These are phyloP conservation scores for Olyra latifolia DNA, from an alignment of 176 grass and related monocot genomes.

Conservation along the genomic window DNA sequence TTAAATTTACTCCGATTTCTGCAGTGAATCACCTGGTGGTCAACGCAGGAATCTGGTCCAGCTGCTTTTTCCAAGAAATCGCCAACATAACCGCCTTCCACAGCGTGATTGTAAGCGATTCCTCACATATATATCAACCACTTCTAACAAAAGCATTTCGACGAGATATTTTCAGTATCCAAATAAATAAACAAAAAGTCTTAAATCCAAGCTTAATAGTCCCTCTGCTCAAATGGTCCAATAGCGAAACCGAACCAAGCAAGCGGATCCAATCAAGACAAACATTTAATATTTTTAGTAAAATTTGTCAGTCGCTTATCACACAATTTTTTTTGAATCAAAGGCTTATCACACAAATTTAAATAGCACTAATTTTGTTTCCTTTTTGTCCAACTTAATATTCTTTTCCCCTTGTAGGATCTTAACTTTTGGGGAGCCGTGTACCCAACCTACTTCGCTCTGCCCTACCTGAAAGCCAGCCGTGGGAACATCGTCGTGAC, in stretches of 20 bases:
- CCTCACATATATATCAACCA: background rate
- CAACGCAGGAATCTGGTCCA: slow-evolving; percentile 83
- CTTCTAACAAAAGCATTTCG: background rate
- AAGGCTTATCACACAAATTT: no score
- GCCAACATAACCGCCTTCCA: slow-evolving; percentile 84
- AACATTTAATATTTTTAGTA: background rate
- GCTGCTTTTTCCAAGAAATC: slow-evolving; percentile 83
- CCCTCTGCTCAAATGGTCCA: background rate
- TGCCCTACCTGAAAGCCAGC: slow-evolving; percentile 76
- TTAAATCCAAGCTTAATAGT: background rate
- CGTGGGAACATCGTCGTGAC: slow-evolving; percentile 81
- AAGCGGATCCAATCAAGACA: background rate
- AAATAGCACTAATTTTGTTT: background rate
- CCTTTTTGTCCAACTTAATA: background rate
- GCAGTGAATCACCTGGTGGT: slow-evolving; percentile 90
- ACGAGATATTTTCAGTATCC: background rate
- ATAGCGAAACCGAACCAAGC: background rate
- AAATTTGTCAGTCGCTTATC: background rate
- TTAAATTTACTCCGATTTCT: background rate
- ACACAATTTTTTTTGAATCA: no score
- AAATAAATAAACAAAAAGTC: background rate
- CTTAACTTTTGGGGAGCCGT: slow-evolving; percentile 89
- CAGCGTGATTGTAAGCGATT: slow-evolving; percentile 57
- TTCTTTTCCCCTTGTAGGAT: slow-evolving; percentile 41
- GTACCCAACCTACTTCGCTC: slow-evolving; percentile 79